These are phyloP conservation scores for Ganoderma lingzhi DNA, from an alignment of 1,284 basidiomycete genomes.

Conservation along the genomic window DNA sequence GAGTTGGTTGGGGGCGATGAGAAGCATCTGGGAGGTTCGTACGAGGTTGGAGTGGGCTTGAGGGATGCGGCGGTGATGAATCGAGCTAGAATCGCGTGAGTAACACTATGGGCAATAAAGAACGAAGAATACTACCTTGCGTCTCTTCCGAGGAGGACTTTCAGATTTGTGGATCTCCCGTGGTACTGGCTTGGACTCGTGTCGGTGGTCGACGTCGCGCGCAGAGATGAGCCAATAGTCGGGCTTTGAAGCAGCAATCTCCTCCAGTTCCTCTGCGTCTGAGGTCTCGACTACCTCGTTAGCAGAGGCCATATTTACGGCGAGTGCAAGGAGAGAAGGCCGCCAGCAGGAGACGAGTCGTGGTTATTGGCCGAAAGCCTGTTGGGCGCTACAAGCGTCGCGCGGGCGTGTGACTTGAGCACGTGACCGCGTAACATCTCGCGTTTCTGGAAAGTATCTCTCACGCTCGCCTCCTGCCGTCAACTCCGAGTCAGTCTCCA, in stretches of 20 bases:
- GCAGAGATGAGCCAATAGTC: slow-evolving; percentile 24
- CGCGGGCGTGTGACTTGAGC: background rate
- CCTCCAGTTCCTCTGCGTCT: slow-evolving; percentile 31
- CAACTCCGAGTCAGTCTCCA: background rate
- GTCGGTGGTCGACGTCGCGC: slow-evolving; percentile 13
- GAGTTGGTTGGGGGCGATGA: background rate
- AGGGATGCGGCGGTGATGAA: background rate
- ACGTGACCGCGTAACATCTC: background rate
- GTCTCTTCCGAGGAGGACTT: slow-evolving; percentile 22
- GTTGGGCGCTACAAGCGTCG: background rate
- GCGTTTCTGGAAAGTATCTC: background rate
- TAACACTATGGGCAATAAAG: background rate
- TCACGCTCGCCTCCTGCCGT: background rate
- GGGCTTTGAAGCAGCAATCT: slow-evolving; percentile 22
- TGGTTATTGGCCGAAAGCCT: background rate
- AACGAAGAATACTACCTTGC: slow-evolving; percentile 20
- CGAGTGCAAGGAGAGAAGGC: background rate
- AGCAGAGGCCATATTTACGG: slow-evolving; percentile 6
- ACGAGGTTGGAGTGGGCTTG: background rate
- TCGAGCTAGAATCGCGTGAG: background rate
- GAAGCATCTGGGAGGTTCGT: background rate
- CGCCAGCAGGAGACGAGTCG: background rate
- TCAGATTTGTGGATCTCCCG: background rate
- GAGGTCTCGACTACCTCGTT: slow-evolving; percentile 25
- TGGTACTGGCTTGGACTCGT: background rate